phyloP scores from a whole-genome alignment of 2,329 filamentous ascomycete genomes.

The Aspergillus ustus region DNA sequence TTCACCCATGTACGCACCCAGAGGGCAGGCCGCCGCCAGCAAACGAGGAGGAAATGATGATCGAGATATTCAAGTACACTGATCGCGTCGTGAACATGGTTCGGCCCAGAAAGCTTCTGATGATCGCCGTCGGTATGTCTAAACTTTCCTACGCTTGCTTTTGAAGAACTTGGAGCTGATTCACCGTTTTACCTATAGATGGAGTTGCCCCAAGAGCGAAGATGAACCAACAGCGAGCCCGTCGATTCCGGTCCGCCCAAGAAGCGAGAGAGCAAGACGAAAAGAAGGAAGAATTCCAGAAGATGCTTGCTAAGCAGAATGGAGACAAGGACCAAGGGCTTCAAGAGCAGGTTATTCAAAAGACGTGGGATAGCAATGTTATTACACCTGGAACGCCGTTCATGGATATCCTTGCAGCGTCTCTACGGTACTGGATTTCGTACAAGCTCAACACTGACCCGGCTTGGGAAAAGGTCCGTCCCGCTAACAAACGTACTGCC shows the following conservation, averaged over 20 bases:
- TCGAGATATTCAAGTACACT: conserved; percentile 98
- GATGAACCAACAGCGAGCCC: conserved; percentile 98
- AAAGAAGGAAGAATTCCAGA: conserved; percentile 85
- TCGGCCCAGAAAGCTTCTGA: conserved; percentile 88
- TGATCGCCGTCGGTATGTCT: conserved; percentile 85
- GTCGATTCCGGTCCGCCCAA: conserved; percentile 91
- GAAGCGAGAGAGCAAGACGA: conserved; percentile 93
- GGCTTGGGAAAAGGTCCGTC: conserved; percentile 76
- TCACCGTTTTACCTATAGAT: conserved; percentile 59
- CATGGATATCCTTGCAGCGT: conserved; percentile 92
- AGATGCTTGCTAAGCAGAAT: conserved; percentile 80
- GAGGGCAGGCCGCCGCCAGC: conserved; percentile 89
- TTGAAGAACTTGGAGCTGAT: conserved; percentile 7
- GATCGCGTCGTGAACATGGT: conserved; percentile 99
- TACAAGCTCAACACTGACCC: conserved; percentile 98
- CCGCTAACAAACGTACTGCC: neutral
- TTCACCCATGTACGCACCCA: conserved; percentile 97
- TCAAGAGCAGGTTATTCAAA: conserved; percentile 69
- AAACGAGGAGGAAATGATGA: conserved; percentile 99
- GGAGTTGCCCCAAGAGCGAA: conserved; percentile 97
- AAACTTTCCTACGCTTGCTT: neutral
- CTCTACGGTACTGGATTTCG: conserved; percentile 92
- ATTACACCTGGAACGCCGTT: conserved; percentile 98
- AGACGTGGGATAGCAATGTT: conserved; percentile 86
- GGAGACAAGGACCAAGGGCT: conserved; percentile 65